Conservation (phyloP, 257 asterid species). For the Solanum pinnatisectum region DNA sequence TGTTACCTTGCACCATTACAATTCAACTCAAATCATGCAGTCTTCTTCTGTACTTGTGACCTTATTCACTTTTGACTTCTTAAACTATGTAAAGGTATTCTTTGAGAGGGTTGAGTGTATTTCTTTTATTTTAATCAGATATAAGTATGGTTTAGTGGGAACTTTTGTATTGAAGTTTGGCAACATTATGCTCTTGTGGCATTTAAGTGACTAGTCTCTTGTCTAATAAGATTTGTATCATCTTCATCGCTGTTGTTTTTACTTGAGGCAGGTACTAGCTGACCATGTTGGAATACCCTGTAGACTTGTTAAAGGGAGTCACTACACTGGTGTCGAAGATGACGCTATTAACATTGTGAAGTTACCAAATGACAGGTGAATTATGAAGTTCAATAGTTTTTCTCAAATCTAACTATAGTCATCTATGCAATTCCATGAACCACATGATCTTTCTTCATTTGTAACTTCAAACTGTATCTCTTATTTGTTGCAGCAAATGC, state of each 20-base stretch:
- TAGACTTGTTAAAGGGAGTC: slow-evolving; percentile 86
- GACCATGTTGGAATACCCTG: slow-evolving; percentile 91
- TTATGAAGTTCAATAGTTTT: slow-evolving; percentile 4
- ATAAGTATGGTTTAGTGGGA: background rate
- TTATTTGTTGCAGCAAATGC: background rate
- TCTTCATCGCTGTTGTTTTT: slow-evolving; percentile 4
- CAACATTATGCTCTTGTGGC: background rate
- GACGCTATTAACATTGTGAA: slow-evolving; percentile 88
- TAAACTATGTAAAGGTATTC: background rate
- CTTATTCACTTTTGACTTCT: background rate
- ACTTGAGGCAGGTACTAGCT: slow-evolving; percentile 73
- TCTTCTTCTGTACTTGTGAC: background rate
- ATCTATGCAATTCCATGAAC: background rate
- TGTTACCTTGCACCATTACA: background rate
- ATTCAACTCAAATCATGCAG: background rate
- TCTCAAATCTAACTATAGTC: background rate
- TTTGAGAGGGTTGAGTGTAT: background rate
- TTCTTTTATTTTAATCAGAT: background rate
- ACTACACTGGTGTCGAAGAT: slow-evolving; percentile 88
- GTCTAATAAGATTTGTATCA: background rate
- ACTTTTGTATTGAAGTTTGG: background rate
- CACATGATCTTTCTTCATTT: background rate
- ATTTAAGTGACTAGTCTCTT: background rate
- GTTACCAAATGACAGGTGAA: slow-evolving; percentile 76
- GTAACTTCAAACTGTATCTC: background rate